phyloP scores from a whole-genome alignment of 2,329 filamentous ascomycete genomes.

The Talaromyces sp. region DNA sequence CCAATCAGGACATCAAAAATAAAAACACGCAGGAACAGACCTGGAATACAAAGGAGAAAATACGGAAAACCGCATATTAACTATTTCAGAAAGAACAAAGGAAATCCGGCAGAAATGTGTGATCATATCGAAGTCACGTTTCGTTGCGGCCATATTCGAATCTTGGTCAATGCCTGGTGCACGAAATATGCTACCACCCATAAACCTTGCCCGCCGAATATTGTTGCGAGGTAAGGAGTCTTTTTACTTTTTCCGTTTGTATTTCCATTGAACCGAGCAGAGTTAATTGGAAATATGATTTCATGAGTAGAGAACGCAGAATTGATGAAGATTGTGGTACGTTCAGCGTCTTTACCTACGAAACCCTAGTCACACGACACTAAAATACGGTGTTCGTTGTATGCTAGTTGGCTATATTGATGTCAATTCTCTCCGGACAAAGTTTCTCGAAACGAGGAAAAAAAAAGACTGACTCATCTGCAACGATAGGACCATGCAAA shows the following conservation, averaged over 20 bases:
- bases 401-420: too few species aligned
- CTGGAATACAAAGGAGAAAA: background rate
- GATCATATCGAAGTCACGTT: conserved; percentile 13
- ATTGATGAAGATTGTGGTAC: conserved; percentile 12
- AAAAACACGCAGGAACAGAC: background rate
- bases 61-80: background rate
- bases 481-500: too few species aligned
- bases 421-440: too few species aligned
- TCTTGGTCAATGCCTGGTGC: conserved; percentile 11
- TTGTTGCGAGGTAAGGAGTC: conserved; percentile 1
- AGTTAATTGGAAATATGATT: background rate
- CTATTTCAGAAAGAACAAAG: background rate
- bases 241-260: background rate
- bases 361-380: background rate
- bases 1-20: background rate
- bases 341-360: background rate
- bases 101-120: conserved; percentile 1
- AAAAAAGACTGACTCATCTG: too few species aligned
- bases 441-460: too few species aligned
- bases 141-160: conserved; percentile 11
- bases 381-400: background rate
- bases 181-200: conserved; percentile 5
- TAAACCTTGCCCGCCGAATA: conserved; percentile 8
- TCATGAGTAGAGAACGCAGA: conserved; percentile 1
- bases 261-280: background rate